phyloP scores from a whole-genome alignment of 169 alveolate genomes.

The Blepharisma undulans region DNA sequence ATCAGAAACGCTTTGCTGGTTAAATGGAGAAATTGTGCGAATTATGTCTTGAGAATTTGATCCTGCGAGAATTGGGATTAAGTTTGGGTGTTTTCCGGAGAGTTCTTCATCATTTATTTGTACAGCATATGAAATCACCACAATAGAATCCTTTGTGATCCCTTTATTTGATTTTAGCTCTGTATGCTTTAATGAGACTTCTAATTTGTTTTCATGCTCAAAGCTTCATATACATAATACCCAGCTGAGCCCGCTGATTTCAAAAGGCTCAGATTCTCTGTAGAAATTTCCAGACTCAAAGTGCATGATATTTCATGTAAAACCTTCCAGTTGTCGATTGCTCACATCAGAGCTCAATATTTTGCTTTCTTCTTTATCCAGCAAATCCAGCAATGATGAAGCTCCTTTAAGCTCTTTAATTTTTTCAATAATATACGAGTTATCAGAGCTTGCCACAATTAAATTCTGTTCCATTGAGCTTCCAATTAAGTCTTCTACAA shows the following conservation, averaged over 20 bases:
- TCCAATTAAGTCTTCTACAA: not conserved
- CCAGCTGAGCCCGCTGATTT: not conserved
- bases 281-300: constrained; percentile 16
- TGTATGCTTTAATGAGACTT: not conserved
- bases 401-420: not conserved
- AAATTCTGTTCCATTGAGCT: not conserved
- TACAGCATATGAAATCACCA: not conserved
- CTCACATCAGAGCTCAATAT: no score
- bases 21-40: not conserved
- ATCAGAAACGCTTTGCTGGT: not conserved
- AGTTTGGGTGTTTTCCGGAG: not conserved
- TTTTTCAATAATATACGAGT: not conserved
- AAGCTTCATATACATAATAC: constrained; percentile 7
- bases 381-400: not conserved
- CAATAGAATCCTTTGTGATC: not conserved
- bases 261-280: not conserved
- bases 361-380: not conserved
- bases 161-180: not conserved
- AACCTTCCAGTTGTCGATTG: no score
- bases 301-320: no score
- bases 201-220: constrained; percentile 20
- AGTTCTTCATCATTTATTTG: constrained; percentile 4
- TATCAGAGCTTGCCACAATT: no score
- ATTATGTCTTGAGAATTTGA: not conserved
- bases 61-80: not conserved